Evolutionary conservation across 352 stramenopile species (phyloP).

Genomic region (Phytophthora crassamura): DNA sequence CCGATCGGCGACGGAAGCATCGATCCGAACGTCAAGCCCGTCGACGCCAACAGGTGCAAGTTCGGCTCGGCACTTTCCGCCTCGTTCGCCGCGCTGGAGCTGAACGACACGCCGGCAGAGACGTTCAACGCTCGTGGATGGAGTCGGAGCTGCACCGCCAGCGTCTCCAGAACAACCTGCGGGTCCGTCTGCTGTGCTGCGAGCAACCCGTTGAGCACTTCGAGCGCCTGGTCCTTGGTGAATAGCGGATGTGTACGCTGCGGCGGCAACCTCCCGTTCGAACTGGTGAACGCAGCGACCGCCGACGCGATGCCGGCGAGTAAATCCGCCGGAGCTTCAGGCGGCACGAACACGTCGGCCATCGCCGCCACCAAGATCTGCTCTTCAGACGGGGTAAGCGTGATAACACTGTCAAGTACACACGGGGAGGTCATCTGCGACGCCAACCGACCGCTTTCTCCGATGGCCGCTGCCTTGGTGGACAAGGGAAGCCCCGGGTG

Average conservation of each 20-base stretch:
- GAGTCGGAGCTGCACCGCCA: conserved; percentile 32
- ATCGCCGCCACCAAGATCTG: conserved; percentile 56
- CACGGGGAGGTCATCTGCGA: conserved; percentile 27
- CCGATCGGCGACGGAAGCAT: conserved; percentile 33
- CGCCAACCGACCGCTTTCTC: conserved; percentile 14
- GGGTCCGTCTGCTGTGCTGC: conserved; percentile 30
- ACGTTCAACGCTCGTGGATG: conserved; percentile 34
- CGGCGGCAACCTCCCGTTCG: conserved; percentile 46
- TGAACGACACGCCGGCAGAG: conserved; percentile 39
- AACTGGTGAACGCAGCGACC: conserved; percentile 62
- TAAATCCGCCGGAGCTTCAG: conserved; percentile 48
- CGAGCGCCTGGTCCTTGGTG: conserved; percentile 45
- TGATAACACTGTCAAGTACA: conserved; percentile 60
- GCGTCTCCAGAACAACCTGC: conserved; percentile 36
- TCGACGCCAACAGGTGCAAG: conserved; percentile 36
- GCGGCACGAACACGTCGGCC: conserved; percentile 58
- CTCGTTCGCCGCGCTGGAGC: conserved; percentile 8
- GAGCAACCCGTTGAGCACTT: conserved; percentile 41
- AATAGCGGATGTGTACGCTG: conserved; percentile 48
- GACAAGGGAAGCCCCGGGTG: conserved; percentile 16
- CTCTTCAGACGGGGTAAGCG: conserved; percentile 60
- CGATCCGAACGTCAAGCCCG: conserved; percentile 33
- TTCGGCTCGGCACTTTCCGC: conserved; percentile 29
- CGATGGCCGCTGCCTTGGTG: conserved; percentile 23
- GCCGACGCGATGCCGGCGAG: conserved; percentile 62